Percentiles rank a stretch among this genome's conserved stretches.
phyloP scores from a whole-genome alignment of 2,329 filamentous ascomycete species.

The Pseudofabraea citricarpa region DNA sequence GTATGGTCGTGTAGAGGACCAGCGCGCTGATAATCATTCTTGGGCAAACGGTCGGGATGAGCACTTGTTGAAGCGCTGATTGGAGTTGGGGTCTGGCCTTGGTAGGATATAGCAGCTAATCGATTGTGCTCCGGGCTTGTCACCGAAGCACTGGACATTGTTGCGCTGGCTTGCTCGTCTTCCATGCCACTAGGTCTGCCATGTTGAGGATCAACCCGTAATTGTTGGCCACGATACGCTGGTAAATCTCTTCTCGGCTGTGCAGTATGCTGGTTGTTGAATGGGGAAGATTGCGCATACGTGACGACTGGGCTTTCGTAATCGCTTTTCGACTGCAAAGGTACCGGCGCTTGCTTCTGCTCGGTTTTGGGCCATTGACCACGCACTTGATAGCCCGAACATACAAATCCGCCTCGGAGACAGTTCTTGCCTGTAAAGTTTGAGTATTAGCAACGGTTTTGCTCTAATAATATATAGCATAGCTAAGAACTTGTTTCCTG shows the following conservation, averaged over 20 bases:
- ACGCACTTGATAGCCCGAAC: conserved; percentile 82
- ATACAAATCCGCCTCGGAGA: conserved; percentile 81
- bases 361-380: conserved; percentile 75
- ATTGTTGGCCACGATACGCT: conserved; percentile 54
- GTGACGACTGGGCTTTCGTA: conserved; percentile 39
- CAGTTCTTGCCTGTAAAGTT: conserved; percentile 71
- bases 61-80: conserved; percentile 47
- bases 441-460: conserved; percentile 3
- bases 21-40: conserved; percentile 54
- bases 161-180: conserved; percentile 55
- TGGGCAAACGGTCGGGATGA: conserved; percentile 30
- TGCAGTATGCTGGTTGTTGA: conserved; percentile 28
- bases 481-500: too few species aligned
- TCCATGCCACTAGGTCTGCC: conserved; percentile 47
- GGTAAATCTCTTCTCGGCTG: conserved; percentile 47
- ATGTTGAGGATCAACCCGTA: conserved; percentile 60
- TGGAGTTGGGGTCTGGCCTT: conserved; percentile 51
- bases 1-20: conserved; percentile 55
- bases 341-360: conserved; percentile 62
- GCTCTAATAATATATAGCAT: too few species aligned
- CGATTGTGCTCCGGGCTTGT: conserved; percentile 54
- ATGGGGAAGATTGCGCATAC: conserved; percentile 57
- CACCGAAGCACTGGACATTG: conserved; percentile 52
- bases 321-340: conserved; percentile 77
- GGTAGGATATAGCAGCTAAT: conserved; percentile 49